Conservation (phyloP, 2,329 filamentous ascomycete species). For the Colletotrichum brevisporum region DNA sequence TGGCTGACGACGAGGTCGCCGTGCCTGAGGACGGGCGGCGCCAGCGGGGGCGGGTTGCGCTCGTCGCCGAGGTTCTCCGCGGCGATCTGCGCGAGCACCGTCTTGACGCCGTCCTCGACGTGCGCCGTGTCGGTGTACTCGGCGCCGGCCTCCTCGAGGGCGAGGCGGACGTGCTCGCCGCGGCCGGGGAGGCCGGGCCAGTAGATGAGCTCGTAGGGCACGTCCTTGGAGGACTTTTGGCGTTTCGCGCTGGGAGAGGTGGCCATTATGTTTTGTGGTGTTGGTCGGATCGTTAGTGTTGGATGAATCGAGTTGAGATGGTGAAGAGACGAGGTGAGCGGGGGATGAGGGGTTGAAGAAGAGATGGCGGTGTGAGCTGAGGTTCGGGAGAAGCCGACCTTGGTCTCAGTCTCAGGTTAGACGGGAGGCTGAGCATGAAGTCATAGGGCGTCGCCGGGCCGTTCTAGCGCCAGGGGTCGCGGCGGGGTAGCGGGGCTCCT, state of each 20-base stretch:
- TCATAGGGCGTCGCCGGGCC: constrained; percentile 23
- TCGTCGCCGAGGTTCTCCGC: constrained; percentile 62
- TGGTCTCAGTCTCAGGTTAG: neutral
- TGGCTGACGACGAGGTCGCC: constrained; percentile 76
- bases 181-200: constrained; percentile 81
- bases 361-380: neutral
- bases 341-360: constrained; percentile 3
- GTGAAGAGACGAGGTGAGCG: neutral
- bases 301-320: neutral
- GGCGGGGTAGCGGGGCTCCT: constrained; percentile 28
- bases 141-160: constrained; percentile 77
- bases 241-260: constrained; percentile 46
- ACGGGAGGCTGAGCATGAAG: constrained; percentile 28
- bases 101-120: constrained; percentile 62
- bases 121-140: constrained; percentile 73
- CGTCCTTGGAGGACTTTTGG: constrained; percentile 56
- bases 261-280: constrained; percentile 15
- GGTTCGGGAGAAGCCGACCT: neutral
- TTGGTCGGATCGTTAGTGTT: neutral
- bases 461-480: constrained; percentile 17
- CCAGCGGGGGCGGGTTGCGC: constrained; percentile 75
- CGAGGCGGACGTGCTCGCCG: constrained; percentile 80
- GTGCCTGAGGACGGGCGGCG: constrained; percentile 76
- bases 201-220: constrained; percentile 77
- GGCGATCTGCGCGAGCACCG: constrained; percentile 64